Evolutionary conservation across 1,139 yeast genomes (phyloP), one percentile per base, ranked within the genome.

Genomic region (Saccharomyces pastorianus): DNA sequence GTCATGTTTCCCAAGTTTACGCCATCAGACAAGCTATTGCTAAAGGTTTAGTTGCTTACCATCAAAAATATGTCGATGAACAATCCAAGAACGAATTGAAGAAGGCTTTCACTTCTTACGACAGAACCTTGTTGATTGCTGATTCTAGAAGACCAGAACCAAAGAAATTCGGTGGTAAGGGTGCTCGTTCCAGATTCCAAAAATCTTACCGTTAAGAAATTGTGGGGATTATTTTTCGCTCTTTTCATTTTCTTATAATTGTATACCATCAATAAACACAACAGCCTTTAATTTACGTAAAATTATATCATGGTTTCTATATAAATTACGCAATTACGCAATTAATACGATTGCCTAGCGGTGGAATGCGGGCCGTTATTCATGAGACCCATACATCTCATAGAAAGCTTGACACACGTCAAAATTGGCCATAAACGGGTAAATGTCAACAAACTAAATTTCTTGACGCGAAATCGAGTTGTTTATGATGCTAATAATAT

Each of bases 181-280:
- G 99, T 89, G 99, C 99, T 82, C 93, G 99, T 84, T 95, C 99
- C 77, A 91, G 98, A 84, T 93, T 88, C 97, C 99, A 93, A 85
- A 93, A 93, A 81, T 93, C 99, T 79, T 93, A 93, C 95, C 99
- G 99, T 90, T 93, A 91, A 84, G 68, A 59, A 38, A 38, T 38
- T 38, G 44, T 38, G 44, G 44, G 44, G 44, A 38, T 20, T 38
- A 38, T 20, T 4, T 38, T 38, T 38, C 17, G 20, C 44, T 38
- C 44, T 38, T 38, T 38, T 38, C 44, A 38, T 38, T 38, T 38
- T 38, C 44, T 38, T 38, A 38, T 38, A 38, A 38, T 34, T 38
- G 44, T 38, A 38, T 38, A 38, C 44, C 44, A 38, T 38, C 44
- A 38, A 38, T 38, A 38, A 38, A 38, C 44, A 38, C 44, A 38